Base-by-base conservation (phyloP, 202 grass and related monocot species). In the Setaria viridis region DNA sequence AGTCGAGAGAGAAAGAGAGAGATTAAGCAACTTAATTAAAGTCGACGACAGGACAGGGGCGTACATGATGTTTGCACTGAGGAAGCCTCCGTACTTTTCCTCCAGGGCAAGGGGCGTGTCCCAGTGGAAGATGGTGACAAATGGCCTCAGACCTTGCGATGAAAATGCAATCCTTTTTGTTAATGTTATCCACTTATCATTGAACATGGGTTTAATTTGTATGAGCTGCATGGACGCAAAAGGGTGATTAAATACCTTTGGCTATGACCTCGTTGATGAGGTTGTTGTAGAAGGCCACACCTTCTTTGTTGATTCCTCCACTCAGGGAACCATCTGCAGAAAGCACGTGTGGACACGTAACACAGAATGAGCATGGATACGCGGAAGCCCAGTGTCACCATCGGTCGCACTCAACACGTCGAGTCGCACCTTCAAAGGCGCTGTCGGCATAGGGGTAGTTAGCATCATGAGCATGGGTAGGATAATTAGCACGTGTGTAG, bases 111-210 rank as follows among this genome's bases (percentile, higher is more conserved):
- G 81, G 35, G 91, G 92, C 2, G 87, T 67, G 65, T 97, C 94
- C 92, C 92, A 97, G 56, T 92, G 94, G 33, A 92, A 94, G 2
- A 11, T 77, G 7, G 94, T 97, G 7, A 94, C 90, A n/a, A 86
- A 92, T 41, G 95, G 92, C 51, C 56, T 19, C 76, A 97, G 1
- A 25, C 92, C 71, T 74, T 29, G 48, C 7, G 0, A 53, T 33
- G 7, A 19, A 33, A 73, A 74, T 53, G 0, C 9, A 48, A 17
- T 51, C 3, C 6, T 32, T 73, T 17, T 51, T 73, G 14, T 53
- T 74, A 53, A 53, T 19, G 7, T 34, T 51, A 72, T 50, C 25
- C 12, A 32, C 6, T 50, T 39, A 21, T 50, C 46, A 6, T 80
- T 80, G 33, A 29, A 11, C 1, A 9, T 25, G 46, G 46, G 37